Evolutionary conservation across 2,329 filamentous ascomycete genomes (phyloP), one percentile per base, ranked within the genome.

Genomic region (Acrocalymma vagum): DNA sequence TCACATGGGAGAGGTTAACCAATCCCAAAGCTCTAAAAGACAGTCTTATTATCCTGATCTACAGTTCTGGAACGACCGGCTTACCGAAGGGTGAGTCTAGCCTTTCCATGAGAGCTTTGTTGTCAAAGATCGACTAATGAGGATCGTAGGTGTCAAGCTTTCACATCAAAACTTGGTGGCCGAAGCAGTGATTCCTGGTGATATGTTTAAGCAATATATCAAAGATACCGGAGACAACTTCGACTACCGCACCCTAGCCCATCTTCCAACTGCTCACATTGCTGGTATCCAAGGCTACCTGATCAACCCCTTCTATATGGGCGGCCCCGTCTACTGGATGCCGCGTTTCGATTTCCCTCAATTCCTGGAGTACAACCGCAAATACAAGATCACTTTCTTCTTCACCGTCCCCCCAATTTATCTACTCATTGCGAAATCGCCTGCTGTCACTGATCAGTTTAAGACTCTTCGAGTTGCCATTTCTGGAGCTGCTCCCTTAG

Each of bases 361-460:
- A 24, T 84, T 86, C 57, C 72, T 85, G 36, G 64, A 70, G 25
- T 77, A 83, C 62, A 74, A 72, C 52, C 72, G 72, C 27, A 70
- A 72, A 32, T 77, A 80, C 54, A 62, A 65, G 9, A 74, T 84
- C 46, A 83, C 79, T 0, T 69, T 62, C 34, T 78, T 85, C 58
- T 78, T 85, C 57, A 80, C 76, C 5, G 82, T 85, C 2, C 83
- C 83, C 7, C 81, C 82, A 1, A 81, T 86, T 38, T 84, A 74
- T 53, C 72, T 84, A 10, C 72, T 77, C 11, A 80, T 87, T 42
- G 78, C 80, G 6, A 85, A 84, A 61, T 73, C 71, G 21, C 74
- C 79, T 0, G 61, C 72, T 0, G 81, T 84, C 2, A 80, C 67
- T 8, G 76, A 82, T 37, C 81, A 84, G 28, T 80, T 86, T 44